Base-by-base conservation (phyloP, 768 basidiomycete species). In the Psilocybe subaeruginosa region DNA sequence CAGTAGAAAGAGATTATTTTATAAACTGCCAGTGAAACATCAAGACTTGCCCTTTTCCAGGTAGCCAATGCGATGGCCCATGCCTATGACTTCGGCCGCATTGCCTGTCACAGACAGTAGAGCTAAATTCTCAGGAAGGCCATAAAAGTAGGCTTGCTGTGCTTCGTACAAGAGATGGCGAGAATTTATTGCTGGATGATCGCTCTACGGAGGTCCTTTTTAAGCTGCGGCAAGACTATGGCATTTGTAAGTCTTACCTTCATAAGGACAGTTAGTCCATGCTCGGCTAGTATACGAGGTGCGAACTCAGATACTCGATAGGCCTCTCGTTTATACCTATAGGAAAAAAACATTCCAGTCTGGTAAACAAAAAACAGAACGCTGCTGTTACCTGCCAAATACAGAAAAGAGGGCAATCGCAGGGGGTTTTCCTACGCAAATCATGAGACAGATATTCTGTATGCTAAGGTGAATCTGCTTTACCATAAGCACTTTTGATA, bases 231-330 rank as follows among this genome's bases (percentile, higher is more conserved):
- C 37, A 33, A 48, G 14, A 31, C 35, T 23, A 54, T 31, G 9
- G 16, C 8, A 41, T 23, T 56, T 23, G 49, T 52, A 68, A 47
- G 17, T 4, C 69, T 31, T 58, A 82, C 91, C 84, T 95, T 94
- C 86, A 94, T 87, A 8, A 88, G 76, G 3, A 93, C 88, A 0
- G 80, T 79, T 50, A 95, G 70, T 2, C 87, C 90, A 47, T 86
- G 76, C 50, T 89, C 83, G 2, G 87, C 82, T 5, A 96, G 78
- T 52, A 95, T 81, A 35, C 86, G 85, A 4, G 92, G 85, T 0
- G 93, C 92, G 66, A 91, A 95, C 66, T 91, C 91, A 1, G 91
- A 90, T 0, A 86, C 85, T 49, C 91, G 80, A 71, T 91, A 96
- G 0, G 92, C 84, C 73, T 97, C 95, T 8, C 89, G 84, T 74